Base-by-base conservation (phyloP, 139 green algal species). In the Coccomyxa sp. region DNA sequence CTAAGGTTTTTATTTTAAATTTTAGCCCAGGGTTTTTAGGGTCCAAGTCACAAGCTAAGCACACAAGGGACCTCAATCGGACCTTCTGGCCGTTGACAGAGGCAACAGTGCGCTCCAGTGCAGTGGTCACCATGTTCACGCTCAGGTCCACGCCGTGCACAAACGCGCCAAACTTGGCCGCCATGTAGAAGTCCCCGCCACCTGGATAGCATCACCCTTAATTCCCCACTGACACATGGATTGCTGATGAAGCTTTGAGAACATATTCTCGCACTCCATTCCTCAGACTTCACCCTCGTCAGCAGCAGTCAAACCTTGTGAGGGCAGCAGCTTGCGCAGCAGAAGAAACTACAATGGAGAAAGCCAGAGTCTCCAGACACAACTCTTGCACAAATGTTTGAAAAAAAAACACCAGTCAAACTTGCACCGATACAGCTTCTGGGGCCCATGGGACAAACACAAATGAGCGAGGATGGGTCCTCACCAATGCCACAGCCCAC, bases 121-220 rank as follows among this genome's bases (percentile, higher is more conserved):
- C 93, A 0, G 88, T 87, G 9, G 93, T 80, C 0, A 98, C 84
- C 89, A 94, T 95, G 85, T 97, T 98, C 27, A 95, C 90, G 0
- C 89, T 95, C 32, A 98, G 86, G 86, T 98, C 94, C 21, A 98
- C 90, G 60, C 91, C 94, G 58, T 95, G 91, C 0, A 98, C 94
- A 21, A 92, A 90, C 18, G 89, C 92, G 60, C 87, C 90, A 68
- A 88, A 93, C 25, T 81, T 81, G 18, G 90, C 77, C 0, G 92
- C 87, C 83, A 95, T 92, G 84, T 91, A 90, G 80, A 97, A 91
- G 38, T 87, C 91, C 60, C 88, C 88, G 27, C 92, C 91, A 45
- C 94, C 94, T 77, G 71, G 27, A 77, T 23, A 77, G 16, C 60
- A 68, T 14, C 60, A 68, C n/a, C n/a, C n/a, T n/a, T n/a, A n/a